Evolutionary conservation across 352 stramenopile genomes (phyloP).

Genomic region (Elongisporangium prolatum): DNA sequence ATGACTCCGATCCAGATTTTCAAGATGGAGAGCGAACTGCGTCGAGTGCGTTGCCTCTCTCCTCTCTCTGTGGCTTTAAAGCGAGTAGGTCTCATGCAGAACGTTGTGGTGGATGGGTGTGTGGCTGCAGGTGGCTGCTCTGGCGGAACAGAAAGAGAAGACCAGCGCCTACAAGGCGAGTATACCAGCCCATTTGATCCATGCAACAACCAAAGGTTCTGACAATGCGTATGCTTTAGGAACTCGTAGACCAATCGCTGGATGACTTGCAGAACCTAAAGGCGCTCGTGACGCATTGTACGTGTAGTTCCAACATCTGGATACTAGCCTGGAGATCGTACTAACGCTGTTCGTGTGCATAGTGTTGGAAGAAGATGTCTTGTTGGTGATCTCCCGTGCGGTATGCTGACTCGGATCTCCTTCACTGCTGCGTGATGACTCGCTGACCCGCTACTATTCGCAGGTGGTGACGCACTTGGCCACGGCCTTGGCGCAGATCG

Average conservation of each 20-base stretch:
- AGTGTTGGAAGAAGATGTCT: slow-evolving; percentile 78
- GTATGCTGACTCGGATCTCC: slow-evolving; percentile 16
- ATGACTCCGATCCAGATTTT: neutral
- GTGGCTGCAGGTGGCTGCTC: slow-evolving; percentile 43
- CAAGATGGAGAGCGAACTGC: neutral
- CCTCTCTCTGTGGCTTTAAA: neutral
- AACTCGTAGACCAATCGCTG: slow-evolving; percentile 43
- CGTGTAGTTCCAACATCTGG: neutral
- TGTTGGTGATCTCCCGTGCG: slow-evolving; percentile 71
- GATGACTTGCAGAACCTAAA: slow-evolving; percentile 41
- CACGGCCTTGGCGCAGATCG: slow-evolving; percentile 39
- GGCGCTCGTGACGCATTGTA: slow-evolving; percentile 66
- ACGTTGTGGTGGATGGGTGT: neutral
- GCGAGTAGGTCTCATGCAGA: neutral
- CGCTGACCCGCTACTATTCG: neutral
- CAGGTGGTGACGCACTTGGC: slow-evolving; percentile 75
- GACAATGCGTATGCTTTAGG: slow-evolving; percentile 17
- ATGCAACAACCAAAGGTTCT: no score
- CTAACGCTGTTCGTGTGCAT: neutral
- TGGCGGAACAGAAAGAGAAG: slow-evolving; percentile 78
- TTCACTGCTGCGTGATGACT: neutral
- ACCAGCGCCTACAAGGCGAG: slow-evolving; percentile 64
- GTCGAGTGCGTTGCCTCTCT: neutral
- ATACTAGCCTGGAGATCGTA: neutral
- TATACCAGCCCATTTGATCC: neutral